A percentile compares a stretch with the other conserved stretches of the same genome.
Evolutionary conservation across 148 eudicot species (phyloP).

Genomic region (Camellia sinensis): DNA sequence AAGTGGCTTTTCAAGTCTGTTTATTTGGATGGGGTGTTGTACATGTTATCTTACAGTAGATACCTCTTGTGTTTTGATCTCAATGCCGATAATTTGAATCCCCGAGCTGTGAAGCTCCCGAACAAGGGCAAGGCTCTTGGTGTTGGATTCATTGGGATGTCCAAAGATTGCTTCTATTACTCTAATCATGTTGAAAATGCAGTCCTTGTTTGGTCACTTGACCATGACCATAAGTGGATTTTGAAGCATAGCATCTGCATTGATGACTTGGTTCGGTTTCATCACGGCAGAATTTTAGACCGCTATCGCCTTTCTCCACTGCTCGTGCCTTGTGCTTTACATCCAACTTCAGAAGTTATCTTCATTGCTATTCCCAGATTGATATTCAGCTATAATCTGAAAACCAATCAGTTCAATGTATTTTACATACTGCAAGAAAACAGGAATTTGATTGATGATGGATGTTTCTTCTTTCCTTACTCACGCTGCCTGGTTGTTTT

Average conservation of each 20-base stretch:
- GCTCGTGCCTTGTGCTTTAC: background rate
- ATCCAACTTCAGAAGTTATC: background rate
- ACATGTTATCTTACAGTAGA: background rate
- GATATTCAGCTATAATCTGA: background rate
- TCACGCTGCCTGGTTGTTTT: background rate
- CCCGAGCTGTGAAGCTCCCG: constrained; percentile 13
- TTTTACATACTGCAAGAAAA: background rate
- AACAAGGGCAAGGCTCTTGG: too few species aligned
- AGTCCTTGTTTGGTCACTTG: constrained; percentile 10
- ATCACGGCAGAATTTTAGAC: background rate
- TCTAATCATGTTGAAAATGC: background rate
- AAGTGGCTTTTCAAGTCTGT: background rate
- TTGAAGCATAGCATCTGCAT: constrained; percentile 13
- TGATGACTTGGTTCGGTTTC: too few species aligned
- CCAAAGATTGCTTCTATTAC: constrained; percentile 10
- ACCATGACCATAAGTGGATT: background rate
- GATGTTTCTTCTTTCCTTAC: background rate
- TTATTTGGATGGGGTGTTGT: constrained; percentile 4
- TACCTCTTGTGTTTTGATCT: constrained; percentile 17
- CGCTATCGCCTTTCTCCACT: background rate
- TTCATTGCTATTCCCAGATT: background rate
- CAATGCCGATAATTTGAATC: background rate
- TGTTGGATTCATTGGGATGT: background rate
- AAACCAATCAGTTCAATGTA: background rate
- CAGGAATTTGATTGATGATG: background rate